Evolutionary conservation across 176 grass and related monocot species (phyloP).

Genomic region (Musa acuminata): DNA sequence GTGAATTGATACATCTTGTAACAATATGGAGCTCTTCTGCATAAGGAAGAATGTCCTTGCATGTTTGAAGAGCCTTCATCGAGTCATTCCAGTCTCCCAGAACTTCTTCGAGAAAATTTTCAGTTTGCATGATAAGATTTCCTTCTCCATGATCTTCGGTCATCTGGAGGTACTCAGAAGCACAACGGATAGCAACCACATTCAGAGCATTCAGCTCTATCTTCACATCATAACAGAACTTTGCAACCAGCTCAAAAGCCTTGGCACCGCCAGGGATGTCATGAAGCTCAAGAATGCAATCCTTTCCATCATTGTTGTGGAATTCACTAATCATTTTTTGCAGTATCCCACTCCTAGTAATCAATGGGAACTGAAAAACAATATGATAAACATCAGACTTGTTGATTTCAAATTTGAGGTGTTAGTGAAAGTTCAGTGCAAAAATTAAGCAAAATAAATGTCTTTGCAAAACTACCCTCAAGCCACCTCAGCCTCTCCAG

Average conservation of each 20-base stretch:
- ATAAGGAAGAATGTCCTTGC: slow-evolving; percentile 34
- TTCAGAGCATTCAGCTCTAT: slow-evolving; percentile 56
- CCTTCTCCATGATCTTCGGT: slow-evolving; percentile 41
- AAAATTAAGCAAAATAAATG: no score
- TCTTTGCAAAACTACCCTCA: no score
- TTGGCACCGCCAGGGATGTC: slow-evolving; percentile 50
- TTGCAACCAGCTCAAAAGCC: slow-evolving; percentile 47
- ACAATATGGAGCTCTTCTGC: slow-evolving; percentile 61
- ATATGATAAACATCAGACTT: background rate
- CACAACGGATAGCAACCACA: slow-evolving; percentile 47
- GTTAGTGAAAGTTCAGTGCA: no score
- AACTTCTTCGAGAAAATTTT: slow-evolving; percentile 42
- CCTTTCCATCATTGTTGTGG: slow-evolving; percentile 4
- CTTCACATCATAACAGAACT: slow-evolving; percentile 68
- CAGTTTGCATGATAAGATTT: slow-evolving; percentile 53
- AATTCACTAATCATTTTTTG: slow-evolving; percentile 43
- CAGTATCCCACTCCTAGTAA: slow-evolving; percentile 46
- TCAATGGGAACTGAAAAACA: slow-evolving; percentile 45
- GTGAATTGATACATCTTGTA: slow-evolving; percentile 52
- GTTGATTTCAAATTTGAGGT: no score
- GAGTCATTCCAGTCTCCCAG: slow-evolving; percentile 48
- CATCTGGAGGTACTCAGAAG: slow-evolving; percentile 57
- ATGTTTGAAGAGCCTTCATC: slow-evolving; percentile 38
- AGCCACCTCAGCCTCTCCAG: no score
- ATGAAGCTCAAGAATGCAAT: slow-evolving; percentile 34